phyloP scores from a whole-genome alignment of 23 red algal species.

The Cyanidiococcus yangmingshanensis region DNA sequence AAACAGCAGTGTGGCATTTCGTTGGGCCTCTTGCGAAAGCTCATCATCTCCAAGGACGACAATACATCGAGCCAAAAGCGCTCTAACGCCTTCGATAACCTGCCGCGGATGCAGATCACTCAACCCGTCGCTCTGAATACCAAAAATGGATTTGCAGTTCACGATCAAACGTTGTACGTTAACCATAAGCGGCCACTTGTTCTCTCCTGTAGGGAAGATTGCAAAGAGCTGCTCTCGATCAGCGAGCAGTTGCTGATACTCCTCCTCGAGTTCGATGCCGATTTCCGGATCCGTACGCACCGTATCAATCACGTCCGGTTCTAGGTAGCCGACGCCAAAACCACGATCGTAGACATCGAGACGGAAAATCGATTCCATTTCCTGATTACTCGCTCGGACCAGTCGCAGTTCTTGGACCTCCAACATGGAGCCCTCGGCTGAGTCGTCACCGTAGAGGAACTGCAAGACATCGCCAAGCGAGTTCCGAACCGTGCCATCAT shows the following conservation, averaged over 20 bases:
- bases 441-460: constrained; percentile 98
- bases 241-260: constrained; percentile 53
- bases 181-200: constrained; percentile 70
- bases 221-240: constrained; percentile 67
- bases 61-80: constrained; percentile 29
- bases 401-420: constrained; percentile 69
- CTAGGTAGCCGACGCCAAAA: constrained; percentile 71
- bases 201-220: constrained; percentile 60
- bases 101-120: constrained; percentile 64
- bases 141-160: constrained; percentile 66
- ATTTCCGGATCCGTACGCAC: constrained; percentile 71
- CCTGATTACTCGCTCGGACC: constrained; percentile 43
- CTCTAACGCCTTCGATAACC: constrained; percentile 59
- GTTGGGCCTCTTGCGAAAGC: constrained; percentile 53
- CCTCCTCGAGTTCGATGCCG: constrained; percentile 37
- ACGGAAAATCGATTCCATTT: constrained; percentile 46
- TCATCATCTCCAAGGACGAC: constrained; percentile 24
- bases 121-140: constrained; percentile 46
- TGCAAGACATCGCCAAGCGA: constrained; percentile 68
- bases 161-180: constrained; percentile 81
- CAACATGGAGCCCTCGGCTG: constrained; percentile 72
- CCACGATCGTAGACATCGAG: constrained; percentile 50
- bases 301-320: constrained; percentile 52
- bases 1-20: constrained; percentile 87
- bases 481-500: constrained; percentile 93